Evolutionary conservation across 345 rosid species (phyloP).

Genomic region (Boechera divaricarpa): DNA sequence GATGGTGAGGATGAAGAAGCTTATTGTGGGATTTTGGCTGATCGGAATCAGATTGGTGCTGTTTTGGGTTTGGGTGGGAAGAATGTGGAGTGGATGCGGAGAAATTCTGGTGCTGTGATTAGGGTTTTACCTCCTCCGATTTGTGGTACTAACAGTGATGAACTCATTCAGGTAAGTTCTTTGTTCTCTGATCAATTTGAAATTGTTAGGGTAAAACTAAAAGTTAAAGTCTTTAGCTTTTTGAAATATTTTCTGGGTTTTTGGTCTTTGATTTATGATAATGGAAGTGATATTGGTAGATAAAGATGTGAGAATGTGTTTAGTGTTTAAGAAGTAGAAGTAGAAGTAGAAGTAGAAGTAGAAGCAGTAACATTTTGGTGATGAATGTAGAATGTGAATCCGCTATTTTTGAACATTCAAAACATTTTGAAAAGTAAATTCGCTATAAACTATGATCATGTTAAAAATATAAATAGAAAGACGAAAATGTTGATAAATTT

Average conservation of each 20-base stretch:
- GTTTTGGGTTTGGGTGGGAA: conserved; percentile 59
- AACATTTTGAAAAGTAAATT: too few species aligned
- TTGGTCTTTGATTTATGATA: too few species aligned
- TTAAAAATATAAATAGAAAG: too few species aligned
- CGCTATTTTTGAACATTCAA: too few species aligned
- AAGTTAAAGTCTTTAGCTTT: conserved; percentile 10
- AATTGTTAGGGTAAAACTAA: neutral
- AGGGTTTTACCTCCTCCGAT: conserved; percentile 61
- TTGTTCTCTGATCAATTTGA: neutral
- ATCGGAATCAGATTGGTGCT: conserved; percentile 57
- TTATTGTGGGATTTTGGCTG: conserved; percentile 64
- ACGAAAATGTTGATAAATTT: neutral
- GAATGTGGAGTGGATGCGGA: conserved; percentile 55
- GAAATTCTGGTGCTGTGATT: conserved; percentile 59
- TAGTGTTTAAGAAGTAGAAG: too few species aligned
- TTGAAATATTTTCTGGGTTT: neutral
- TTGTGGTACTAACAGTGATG: conserved; percentile 54
- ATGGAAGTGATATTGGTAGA: too few species aligned
- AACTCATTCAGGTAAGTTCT: conserved; percentile 61
- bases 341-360: too few species aligned
- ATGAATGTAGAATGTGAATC: too few species aligned
- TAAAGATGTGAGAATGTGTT: neutral
- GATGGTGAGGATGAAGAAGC: conserved; percentile 45
- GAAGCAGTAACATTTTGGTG: too few species aligned
- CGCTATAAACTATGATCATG: too few species aligned